A percentile compares a stretch with the other conserved stretches of the same genome.
Evolutionary conservation across 2,329 filamentous ascomycete genomes (phyloP).

Genomic region (Microdochium paspali): DNA sequence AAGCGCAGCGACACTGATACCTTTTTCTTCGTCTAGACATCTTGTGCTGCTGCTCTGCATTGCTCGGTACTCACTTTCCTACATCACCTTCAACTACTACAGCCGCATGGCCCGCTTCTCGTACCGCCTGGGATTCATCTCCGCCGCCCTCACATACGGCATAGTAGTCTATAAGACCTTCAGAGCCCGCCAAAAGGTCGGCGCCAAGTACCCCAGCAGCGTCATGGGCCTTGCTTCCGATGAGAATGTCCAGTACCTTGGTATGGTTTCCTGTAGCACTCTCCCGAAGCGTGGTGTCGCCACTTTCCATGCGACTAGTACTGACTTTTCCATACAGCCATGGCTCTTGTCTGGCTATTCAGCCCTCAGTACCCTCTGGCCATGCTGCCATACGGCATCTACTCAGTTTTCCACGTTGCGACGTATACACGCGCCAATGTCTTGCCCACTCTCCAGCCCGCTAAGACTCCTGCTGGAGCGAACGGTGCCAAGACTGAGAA

Average conservation of each 20-base stretch:
- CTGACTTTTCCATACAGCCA: slow-evolving; percentile 42
- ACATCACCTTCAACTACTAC: slow-evolving; percentile 81
- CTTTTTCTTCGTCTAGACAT: slow-evolving; percentile 49
- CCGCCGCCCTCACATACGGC: slow-evolving; percentile 86
- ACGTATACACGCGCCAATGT: slow-evolving; percentile 93
- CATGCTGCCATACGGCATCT: slow-evolving; percentile 88
- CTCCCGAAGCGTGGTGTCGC: not conserved
- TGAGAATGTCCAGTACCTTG: slow-evolving; percentile 95
- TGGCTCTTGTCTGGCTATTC: slow-evolving; percentile 94
- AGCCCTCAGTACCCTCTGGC: slow-evolving; percentile 82
- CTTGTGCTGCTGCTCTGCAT: slow-evolving; percentile 77
- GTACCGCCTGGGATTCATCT: slow-evolving; percentile 84
- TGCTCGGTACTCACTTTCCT: slow-evolving; percentile 74
- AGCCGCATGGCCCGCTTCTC: slow-evolving; percentile 68
- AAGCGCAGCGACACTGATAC: no score
- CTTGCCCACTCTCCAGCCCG: slow-evolving; percentile 74
- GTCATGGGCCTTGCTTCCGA: slow-evolving; percentile 63
- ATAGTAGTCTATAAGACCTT: slow-evolving; percentile 99
- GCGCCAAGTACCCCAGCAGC: slow-evolving; percentile 51
- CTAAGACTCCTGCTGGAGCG: slow-evolving; percentile 44
- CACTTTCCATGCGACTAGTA: slow-evolving; percentile 3
- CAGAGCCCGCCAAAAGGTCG: slow-evolving; percentile 71
- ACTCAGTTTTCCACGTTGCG: slow-evolving; percentile 96
- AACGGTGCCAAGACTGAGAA: slow-evolving; percentile 46
- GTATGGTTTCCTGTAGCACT: slow-evolving; percentile 38